Percentiles rank a stretch among this genome's conserved stretches.
These are phyloP conservation scores for Wickerhamomyces sp. DNA, from an alignment of 1,139 yeast genomes.

Conservation along the genomic window DNA sequence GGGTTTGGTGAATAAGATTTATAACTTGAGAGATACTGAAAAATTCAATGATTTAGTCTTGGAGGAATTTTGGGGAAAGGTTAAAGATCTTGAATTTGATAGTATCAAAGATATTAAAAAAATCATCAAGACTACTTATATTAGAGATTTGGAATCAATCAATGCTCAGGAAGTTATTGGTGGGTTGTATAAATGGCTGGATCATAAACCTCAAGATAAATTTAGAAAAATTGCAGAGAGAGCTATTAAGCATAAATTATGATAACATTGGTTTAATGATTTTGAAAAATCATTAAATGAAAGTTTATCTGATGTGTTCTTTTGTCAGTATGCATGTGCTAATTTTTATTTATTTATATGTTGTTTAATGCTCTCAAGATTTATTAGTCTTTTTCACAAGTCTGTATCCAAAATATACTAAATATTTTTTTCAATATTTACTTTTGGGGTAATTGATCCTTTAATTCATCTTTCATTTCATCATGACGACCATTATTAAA, in stretches of 20 bases:
- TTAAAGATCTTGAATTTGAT: slow-evolving; percentile 48
- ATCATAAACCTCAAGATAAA: slow-evolving; percentile 70
- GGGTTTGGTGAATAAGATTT: slow-evolving; percentile 62
- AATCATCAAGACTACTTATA: slow-evolving; percentile 42
- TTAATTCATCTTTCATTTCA: neutral
- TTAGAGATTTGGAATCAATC: slow-evolving; percentile 42
- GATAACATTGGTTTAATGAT: too few relatives aligned
- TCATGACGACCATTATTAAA: neutral
- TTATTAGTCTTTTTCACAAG: neutral
- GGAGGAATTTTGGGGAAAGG: slow-evolving; percentile 40
- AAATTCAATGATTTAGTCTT: slow-evolving; percentile 55
- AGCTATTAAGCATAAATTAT: slow-evolving; percentile 60
- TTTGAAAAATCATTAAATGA: too few relatives aligned
- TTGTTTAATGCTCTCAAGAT: neutral
- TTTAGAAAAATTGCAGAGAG: slow-evolving; percentile 53
- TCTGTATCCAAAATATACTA: neutral
- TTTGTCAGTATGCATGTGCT: neutral
- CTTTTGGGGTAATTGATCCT: slow-evolving; percentile 3
- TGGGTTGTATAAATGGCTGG: slow-evolving; percentile 67
- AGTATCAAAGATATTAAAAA: slow-evolving; percentile 62
- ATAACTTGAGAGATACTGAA: slow-evolving; percentile 42
- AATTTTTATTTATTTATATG: neutral
- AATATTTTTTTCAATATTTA: neutral
- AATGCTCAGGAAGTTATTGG: slow-evolving; percentile 61
- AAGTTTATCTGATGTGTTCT: too few relatives aligned